These are phyloP conservation scores for Tolypocladium guangdongense DNA, from an alignment of 2,329 filamentous ascomycete genomes.

Conservation along the genomic window DNA sequence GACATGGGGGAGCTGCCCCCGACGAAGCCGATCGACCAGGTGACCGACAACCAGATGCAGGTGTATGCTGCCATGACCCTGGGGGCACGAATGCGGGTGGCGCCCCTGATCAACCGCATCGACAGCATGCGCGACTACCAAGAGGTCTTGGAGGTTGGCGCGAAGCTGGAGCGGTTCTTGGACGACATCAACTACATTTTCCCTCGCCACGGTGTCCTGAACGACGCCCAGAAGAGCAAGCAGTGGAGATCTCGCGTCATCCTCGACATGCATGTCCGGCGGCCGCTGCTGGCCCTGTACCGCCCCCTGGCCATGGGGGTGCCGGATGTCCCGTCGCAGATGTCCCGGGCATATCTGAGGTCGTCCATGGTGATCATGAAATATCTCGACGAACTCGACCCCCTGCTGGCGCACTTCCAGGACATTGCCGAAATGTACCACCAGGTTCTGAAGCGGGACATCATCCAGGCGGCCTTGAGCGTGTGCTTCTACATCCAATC, in stretches of 20 bases:
- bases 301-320: constrained; percentile 43
- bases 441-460: constrained; percentile 40
- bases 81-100: constrained; percentile 35
- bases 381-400: constrained; percentile 43
- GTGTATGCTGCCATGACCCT: constrained; percentile 42
- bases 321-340: constrained; percentile 36
- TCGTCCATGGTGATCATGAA: constrained; percentile 45
- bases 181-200: constrained; percentile 44
- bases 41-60: constrained; percentile 42
- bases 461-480: constrained; percentile 43
- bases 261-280: constrained; percentile 43
- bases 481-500: constrained; percentile 42
- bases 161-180: constrained; percentile 40
- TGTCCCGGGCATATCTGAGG: constrained; percentile 39
- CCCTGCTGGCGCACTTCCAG: constrained; percentile 31
- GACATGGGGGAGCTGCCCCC: constrained; percentile 38
- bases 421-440: constrained; percentile 42
- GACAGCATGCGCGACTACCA: constrained; percentile 41
- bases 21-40: constrained; percentile 37
- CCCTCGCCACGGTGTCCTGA: constrained; percentile 31
- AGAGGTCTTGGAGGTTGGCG: constrained; percentile 41
- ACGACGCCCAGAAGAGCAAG: constrained; percentile 33
- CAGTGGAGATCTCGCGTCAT: constrained; percentile 40
- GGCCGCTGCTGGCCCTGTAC: constrained; percentile 41
- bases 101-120: constrained; percentile 38